Evolutionary conservation across 73 alveolate genomes (phyloP), one percentile per base, ranked within the genome.

Genomic region (Paramecium sexaurelia): DNA sequence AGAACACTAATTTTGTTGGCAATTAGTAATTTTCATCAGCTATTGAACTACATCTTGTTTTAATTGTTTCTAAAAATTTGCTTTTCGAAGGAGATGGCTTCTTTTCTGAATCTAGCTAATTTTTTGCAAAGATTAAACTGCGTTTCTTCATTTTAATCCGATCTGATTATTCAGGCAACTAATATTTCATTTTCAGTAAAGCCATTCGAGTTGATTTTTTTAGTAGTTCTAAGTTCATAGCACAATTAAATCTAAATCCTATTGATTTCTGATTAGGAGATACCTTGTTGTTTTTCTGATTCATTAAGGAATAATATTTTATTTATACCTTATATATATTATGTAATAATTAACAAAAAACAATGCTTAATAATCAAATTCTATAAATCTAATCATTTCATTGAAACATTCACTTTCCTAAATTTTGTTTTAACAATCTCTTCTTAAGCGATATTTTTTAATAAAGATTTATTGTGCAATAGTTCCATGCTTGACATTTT

Each of bases 401-500:
- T 29, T 10, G 83, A 27, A 2, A 61, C 43, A 32, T 61, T 61
- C 43, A 61, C 83, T 33, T 73, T 73, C 13, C 57, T 73, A 73
- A 73, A 36, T 37, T 33, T 73, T 11, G 87, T 39, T 8, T 35
- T 39, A 8, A n/a, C 57, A 36, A 73, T 32, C 13, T 33, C 32
- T 27, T 73, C 87, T 13, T 73, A 13, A 11, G 87, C 87, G 8
- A 78, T 78, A 24, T 78, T 41, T 15, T 22, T 40, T 7, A 78
- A 78, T n/a, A 78, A 7, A 19, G 41, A 24, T 43, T 78, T 78
- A 78, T 78, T 78, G 1, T 78, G 75, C 33, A 78, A 41, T 43
- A 78, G 41, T 78, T 78, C 90, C 29, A 43, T 1, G 19, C 22
- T 61, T 40, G 90, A 40, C 90, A 78, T 78, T 20, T 78, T 78